phyloP scores from a whole-genome alignment of 345 rosid genomes.

The Populus euphratica region DNA sequence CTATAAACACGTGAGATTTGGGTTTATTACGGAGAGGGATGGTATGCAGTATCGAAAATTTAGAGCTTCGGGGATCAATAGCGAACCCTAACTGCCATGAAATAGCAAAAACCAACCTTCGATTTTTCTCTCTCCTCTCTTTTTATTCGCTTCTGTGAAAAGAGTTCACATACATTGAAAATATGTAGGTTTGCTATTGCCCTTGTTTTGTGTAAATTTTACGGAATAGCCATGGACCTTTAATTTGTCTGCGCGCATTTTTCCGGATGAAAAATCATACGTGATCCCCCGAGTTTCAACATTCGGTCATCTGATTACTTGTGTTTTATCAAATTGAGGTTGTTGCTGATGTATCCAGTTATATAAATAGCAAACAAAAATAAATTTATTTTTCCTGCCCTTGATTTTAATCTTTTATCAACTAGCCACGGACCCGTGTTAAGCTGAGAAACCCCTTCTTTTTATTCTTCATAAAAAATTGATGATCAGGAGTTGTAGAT shows the following conservation, averaged over 20 bases:
- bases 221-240: slow-evolving; percentile 7
- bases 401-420: background rate
- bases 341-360: background rate
- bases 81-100: slow-evolving; percentile 64
- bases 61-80: slow-evolving; percentile 27
- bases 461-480: too few species aligned
- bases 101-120: slow-evolving; percentile 31
- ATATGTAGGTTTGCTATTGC: background rate
- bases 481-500: too few species aligned
- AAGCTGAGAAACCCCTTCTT: too few species aligned
- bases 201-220: slow-evolving; percentile 7
- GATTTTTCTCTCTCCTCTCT: slow-evolving; percentile 21
- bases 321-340: background rate
- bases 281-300: background rate
- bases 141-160: slow-evolving; percentile 27
- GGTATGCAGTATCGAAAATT: background rate
- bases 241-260: slow-evolving; percentile 14
- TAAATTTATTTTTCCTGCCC: background rate
- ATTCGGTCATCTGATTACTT: background rate
- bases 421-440: too few species aligned
- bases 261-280: background rate
- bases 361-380: background rate
- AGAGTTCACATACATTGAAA: background rate
- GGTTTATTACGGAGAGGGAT: slow-evolving; percentile 35
- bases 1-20: slow-evolving; percentile 37